phyloP scores from a whole-genome alignment of 306 rosid genomes.

The Cucumis melo region DNA sequence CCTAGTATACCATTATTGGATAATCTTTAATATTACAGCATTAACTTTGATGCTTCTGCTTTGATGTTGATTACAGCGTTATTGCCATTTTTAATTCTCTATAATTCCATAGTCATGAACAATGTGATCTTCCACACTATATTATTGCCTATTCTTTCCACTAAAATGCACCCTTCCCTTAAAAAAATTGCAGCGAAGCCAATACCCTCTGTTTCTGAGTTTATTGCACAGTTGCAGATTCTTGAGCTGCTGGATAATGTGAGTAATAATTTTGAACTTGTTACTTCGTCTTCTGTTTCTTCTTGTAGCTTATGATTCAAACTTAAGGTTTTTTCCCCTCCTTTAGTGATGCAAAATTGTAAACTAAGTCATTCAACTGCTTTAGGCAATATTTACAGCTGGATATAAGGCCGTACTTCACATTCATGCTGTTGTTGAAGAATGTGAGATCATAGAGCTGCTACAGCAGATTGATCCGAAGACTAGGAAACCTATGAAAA shows the following conservation, averaged over 20 bases:
- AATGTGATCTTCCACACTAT: background rate
- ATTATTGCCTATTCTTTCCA: no score
- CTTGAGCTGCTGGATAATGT: constrained; percentile 95
- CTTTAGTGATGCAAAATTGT: background rate
- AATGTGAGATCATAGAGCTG: constrained; percentile 92
- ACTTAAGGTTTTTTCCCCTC: background rate
- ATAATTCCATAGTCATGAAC: background rate
- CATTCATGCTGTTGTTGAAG: constrained; percentile 86
- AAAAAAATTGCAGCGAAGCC: constrained; percentile 48
- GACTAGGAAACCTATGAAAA: constrained; percentile 79
- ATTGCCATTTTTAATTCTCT: background rate
- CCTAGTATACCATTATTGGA: background rate
- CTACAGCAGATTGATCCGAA: constrained; percentile 80
- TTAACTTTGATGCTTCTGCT: background rate
- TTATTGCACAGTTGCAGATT: constrained; percentile 73
- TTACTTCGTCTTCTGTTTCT: background rate
- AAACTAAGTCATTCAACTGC: constrained; percentile 1
- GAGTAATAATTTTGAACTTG: background rate
- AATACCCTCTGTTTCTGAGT: constrained; percentile 56
- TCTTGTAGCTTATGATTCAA: background rate
- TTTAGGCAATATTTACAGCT: constrained; percentile 97
- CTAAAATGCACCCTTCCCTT: background rate
- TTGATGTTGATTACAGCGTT: background rate
- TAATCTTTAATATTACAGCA: background rate
- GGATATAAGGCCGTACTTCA: constrained; percentile 97